phyloP scores from a whole-genome alignment of 306 rosid genomes.

The barrel medic (Medicago truncatula) region DNA sequence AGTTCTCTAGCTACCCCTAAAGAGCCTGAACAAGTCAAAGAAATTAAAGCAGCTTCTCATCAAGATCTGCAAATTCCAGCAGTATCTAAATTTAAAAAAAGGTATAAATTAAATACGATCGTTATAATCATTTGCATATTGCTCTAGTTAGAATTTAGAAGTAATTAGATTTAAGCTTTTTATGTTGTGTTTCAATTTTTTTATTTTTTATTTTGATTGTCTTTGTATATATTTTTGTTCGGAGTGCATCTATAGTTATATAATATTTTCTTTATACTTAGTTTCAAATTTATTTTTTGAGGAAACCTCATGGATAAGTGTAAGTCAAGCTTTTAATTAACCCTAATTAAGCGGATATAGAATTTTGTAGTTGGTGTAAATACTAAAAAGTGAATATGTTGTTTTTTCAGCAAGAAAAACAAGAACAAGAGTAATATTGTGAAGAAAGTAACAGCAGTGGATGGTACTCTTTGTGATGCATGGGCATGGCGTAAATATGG shows the following conservation, averaged over 20 bases:
- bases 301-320: no score
- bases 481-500: conserved; percentile 99
- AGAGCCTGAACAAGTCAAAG: conserved; percentile 36
- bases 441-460: conserved; percentile 61
- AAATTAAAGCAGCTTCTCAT: conserved; percentile 40
- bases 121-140: no score
- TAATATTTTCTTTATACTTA: no score
- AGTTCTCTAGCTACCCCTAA: conserved; percentile 49
- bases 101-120: conserved; percentile 38
- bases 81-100: conserved; percentile 49
- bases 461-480: conserved; percentile 54
- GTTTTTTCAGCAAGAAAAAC: conserved; percentile 62
- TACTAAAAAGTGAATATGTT: not conserved
- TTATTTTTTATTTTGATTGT: no score
- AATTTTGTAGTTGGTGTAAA: not conserved
- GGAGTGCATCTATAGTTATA: no score
- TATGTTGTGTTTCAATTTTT: no score
- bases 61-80: conserved; percentile 41
- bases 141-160: no score
- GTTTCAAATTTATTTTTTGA: no score
- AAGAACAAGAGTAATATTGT: conserved; percentile 64
- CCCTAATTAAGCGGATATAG: no score
- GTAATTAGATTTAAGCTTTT: no score
- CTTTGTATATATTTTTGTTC: no score
- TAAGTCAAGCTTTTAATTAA: no score